A percentile compares a stretch with the other conserved stretches of the same genome.
These are phyloP conservation scores for Nevesoporus exiguus DNA, from an alignment of 768 basidiomycete genomes.

Conservation along the genomic window DNA sequence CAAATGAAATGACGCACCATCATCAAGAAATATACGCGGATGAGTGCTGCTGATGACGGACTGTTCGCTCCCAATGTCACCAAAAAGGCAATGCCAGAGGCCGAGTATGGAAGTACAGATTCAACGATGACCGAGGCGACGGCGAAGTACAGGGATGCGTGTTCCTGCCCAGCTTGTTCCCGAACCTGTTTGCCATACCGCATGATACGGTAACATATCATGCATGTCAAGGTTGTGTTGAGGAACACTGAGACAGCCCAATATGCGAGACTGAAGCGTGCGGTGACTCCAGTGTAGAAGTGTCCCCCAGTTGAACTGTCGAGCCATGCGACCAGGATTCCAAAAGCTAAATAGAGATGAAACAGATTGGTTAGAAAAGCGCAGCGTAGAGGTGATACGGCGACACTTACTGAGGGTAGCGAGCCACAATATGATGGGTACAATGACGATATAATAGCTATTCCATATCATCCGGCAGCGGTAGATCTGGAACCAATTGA, in stretches of 20 bases:
- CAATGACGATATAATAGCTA: too few species aligned
- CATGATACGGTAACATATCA: slow-evolving; percentile 21
- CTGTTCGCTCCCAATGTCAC: slow-evolving; percentile 15
- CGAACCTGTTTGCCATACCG: slow-evolving; percentile 4
- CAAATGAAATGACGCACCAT: slow-evolving; percentile 14
- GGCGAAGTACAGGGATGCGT: slow-evolving; percentile 17
- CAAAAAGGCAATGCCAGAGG: slow-evolving; percentile 22
- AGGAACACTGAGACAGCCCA: slow-evolving; percentile 11
- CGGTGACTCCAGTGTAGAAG: slow-evolving; percentile 12
- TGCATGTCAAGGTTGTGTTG: too few species aligned
- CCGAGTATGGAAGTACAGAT: slow-evolving; percentile 22
- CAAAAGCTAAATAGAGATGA: slow-evolving; percentile 11
- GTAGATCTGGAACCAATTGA: too few species aligned
- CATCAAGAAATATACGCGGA: slow-evolving; percentile 14
- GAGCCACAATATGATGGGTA: too few species aligned
- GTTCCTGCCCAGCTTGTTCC: slow-evolving; percentile 13
- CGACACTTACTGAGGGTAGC: too few species aligned
- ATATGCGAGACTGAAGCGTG: slow-evolving; percentile 15
- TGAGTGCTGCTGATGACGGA: slow-evolving; percentile 8
- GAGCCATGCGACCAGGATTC: slow-evolving; percentile 6
- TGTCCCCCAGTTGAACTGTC: slow-evolving; percentile 13
- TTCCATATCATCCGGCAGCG: too few species aligned
- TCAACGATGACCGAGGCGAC: too few species aligned
- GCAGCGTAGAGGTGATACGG: too few species aligned
- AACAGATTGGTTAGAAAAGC: too few species aligned